Base-by-base conservation (phyloP, 495 filamentous ascomycete species). In the Trichoderma reesei region DNA sequence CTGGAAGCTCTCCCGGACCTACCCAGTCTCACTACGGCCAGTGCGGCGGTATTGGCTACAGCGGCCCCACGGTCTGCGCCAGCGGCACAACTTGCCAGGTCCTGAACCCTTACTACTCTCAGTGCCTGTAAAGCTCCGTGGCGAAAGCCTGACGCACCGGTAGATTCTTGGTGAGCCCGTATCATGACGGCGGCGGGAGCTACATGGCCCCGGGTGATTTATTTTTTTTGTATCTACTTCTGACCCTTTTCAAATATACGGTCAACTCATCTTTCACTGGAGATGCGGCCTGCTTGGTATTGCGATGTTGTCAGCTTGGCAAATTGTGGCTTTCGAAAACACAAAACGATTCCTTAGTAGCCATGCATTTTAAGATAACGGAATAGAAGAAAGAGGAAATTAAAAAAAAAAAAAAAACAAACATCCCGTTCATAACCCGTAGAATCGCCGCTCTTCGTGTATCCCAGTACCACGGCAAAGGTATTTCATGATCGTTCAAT, bases 21-120 rank as follows among this genome's bases (percentile, higher is more conserved):
- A 66, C 68, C 41, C 65, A 60, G 26, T 33, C 51, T 36, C 69
- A 66, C 65, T 73, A 65, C 65, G 66, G 41, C 10, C 80, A 82
- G 67, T 83, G 80, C 65, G 80, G 79, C 36, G 80, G 80, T 16
- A 68, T 68, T 37, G 79, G 78, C 51, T 81, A 68, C 63, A 75
- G 66, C 6, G 79, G 78, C 54, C 73, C 76, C 64, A 80, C 74
- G 38, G 26, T 66, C 2, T 81, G 79, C 71, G 71, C 72, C 69
- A 41, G 69, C 69, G 61, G 73, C 68, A 71, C 51, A 36, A 70
- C 59, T 41, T 75, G 73, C 73, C 63, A 46, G 10, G 63, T 64
- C 63, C 5, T 56, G 34, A 75, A 74, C 69, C 60, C 54, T 10
- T 80, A 73, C 67, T 79, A 79, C 63, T 74, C 71, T 16, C 76